A percentile compares a stretch with the other conserved stretches of the same genome.
phyloP scores from a whole-genome alignment of 805 yeast species.

The Wickerhamomyces chaumierensis region DNA sequence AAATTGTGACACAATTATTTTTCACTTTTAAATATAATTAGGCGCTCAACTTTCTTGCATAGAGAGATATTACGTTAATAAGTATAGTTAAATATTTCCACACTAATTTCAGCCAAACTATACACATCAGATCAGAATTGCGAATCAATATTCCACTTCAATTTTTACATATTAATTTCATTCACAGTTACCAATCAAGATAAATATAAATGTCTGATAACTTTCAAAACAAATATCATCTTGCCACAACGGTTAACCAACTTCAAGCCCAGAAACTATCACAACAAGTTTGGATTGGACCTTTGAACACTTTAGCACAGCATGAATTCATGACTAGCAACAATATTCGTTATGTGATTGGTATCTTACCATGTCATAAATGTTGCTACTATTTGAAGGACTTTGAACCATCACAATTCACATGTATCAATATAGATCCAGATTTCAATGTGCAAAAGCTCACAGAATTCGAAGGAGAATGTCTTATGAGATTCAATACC shows the following conservation, averaged over 20 bases:
- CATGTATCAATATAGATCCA: constrained; percentile 24
- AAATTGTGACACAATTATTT: too few relatives aligned
- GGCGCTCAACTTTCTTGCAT: too few relatives aligned
- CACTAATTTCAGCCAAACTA: too few relatives aligned
- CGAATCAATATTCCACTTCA: too few relatives aligned
- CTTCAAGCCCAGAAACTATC: constrained; percentile 30
- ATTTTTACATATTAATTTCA: too few relatives aligned
- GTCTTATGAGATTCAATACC: constrained; percentile 16
- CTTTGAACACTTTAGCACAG: constrained; percentile 30
- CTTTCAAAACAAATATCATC: constrained; percentile 16
- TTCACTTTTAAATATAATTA: too few relatives aligned
- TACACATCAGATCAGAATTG: too few relatives aligned
- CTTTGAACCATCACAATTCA: constrained; percentile 16
- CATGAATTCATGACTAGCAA: constrained; percentile 23
- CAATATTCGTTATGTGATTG: constrained; percentile 28
- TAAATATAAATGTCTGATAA: constrained; percentile 2
- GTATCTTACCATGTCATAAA: constrained; percentile 23
- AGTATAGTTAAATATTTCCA: too few relatives aligned
- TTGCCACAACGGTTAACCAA: constrained; percentile 18
- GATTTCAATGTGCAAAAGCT: constrained; percentile 20
- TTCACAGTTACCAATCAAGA: too few relatives aligned
- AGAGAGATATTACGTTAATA: too few relatives aligned
- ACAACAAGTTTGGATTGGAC: constrained; percentile 34
- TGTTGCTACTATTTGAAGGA: constrained; percentile 21
- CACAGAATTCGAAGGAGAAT: constrained; percentile 17